Conservation (phyloP, 2,329 filamentous ascomycete species). For the Claviceps purpurea region DNA sequence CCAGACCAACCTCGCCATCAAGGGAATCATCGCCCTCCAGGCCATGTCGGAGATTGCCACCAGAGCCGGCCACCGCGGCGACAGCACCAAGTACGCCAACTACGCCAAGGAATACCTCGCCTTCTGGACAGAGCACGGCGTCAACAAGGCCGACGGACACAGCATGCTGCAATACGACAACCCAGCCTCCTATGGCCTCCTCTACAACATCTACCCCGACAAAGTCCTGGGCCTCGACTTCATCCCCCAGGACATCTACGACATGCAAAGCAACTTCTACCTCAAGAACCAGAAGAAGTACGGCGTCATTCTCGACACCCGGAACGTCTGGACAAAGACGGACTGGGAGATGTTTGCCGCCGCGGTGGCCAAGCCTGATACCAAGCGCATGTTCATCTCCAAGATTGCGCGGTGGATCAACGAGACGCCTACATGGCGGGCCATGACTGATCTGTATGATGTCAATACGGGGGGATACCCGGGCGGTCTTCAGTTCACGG, state of each 20-base stretch:
- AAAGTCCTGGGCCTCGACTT: slow-evolving; percentile 63
- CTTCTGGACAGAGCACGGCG: slow-evolving; percentile 58
- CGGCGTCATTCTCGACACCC: slow-evolving; percentile 70
- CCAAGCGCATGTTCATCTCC: slow-evolving; percentile 52
- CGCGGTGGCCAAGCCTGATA: slow-evolving; percentile 51
- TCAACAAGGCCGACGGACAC: slow-evolving; percentile 56
- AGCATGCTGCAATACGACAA: slow-evolving; percentile 70
- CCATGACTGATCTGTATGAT: slow-evolving; percentile 68
- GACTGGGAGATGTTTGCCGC: slow-evolving; percentile 83
- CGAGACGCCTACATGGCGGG: slow-evolving; percentile 54
- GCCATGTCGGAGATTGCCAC: slow-evolving; percentile 63
- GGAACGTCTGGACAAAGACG: slow-evolving; percentile 70
- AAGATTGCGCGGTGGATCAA: slow-evolving; percentile 63
- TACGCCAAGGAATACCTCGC: slow-evolving; percentile 56
- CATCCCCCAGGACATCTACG: slow-evolving; percentile 62
- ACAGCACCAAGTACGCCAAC: slow-evolving; percentile 44
- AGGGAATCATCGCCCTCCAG: slow-evolving; percentile 71
- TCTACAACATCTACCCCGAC: slow-evolving; percentile 79
- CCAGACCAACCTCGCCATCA: slow-evolving; percentile 71
- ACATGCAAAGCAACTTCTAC: slow-evolving; percentile 68
- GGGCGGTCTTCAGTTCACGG: slow-evolving; percentile 54
- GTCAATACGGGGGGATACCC: slow-evolving; percentile 55
- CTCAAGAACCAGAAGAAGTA: slow-evolving; percentile 56
- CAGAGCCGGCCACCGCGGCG: slow-evolving; percentile 41
- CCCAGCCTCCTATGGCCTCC: slow-evolving; percentile 32